Base-by-base conservation (phyloP, 331 rosid genomes). In the Quercus lobata region DNA sequence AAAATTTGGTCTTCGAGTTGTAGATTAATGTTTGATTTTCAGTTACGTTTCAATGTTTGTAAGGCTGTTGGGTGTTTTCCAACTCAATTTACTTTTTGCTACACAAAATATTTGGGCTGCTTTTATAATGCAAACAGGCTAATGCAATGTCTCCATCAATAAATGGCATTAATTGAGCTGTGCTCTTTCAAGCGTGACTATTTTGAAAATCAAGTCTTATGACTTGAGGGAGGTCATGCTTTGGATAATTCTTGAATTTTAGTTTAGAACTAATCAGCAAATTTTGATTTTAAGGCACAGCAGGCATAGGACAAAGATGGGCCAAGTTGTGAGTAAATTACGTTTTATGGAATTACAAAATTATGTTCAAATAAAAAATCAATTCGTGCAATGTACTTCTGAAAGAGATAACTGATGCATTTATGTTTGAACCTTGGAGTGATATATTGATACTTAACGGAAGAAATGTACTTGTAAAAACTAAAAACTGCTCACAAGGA, bases 1-100 rank as follows among this genome's bases (percentile, higher is more conserved):
- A 53, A 66, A 44, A 24, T 56, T 63, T 30, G 75, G 75, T 57
- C 46, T 77, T 74, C 71, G 80, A 72, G 80, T 79, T 57, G 56
- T 18, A 35, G 73, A 37, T 74, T 21, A 52, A 52, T 63, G 68
- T 81, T 82, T 78, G 41, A 73, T 71, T 76, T 57, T 66, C 82
- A 68, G 62, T 57, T 76, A 81, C 78, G 65, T 77, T 83, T 75
- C 58, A 69, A 73, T 77, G 81, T 86, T 85, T 82, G 71, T 69
- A 71, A 79, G 78, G 76, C 69, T 61, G 73, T 32, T 25, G n/a
- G 29, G 17, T 76, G 25, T 75, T 54, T 84, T 55, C 72, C 82
- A 27, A 58, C 9, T 63, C 72, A 71, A 77, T 76, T 61, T 69
- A 60, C 44, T 49, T 72, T 78, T 70, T 86, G 84, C 65, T 80